phyloP scores from a whole-genome alignment of 805 yeast genomes.

The Saturnispora galanensis region DNA sequence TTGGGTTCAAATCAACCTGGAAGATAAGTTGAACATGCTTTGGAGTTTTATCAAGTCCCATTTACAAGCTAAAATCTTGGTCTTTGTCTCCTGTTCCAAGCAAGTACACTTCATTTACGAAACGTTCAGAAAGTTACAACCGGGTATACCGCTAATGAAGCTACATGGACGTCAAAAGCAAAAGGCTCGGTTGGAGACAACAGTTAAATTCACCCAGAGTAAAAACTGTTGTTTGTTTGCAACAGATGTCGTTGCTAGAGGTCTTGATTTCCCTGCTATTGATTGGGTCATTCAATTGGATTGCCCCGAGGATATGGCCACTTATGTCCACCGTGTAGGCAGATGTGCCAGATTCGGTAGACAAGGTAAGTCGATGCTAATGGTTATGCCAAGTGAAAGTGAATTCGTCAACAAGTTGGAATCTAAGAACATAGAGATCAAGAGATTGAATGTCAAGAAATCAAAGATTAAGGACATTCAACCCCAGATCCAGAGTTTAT shows the following conservation, averaged over 20 bases:
- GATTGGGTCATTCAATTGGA: slow-evolving; percentile 94
- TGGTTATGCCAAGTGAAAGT: slow-evolving; percentile 79
- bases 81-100: slow-evolving; percentile 78
- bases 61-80: slow-evolving; percentile 67
- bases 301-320: slow-evolving; percentile 83
- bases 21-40: slow-evolving; percentile 74
- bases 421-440: slow-evolving; percentile 56
- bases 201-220: slow-evolving; percentile 66
- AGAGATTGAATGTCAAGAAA: slow-evolving; percentile 63
- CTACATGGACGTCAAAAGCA: slow-evolving; percentile 87
- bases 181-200: slow-evolving; percentile 76
- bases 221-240: slow-evolving; percentile 78
- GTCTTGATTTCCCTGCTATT: slow-evolving; percentile 84
- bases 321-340: slow-evolving; percentile 87
- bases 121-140: slow-evolving; percentile 75
- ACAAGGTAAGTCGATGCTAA: slow-evolving; percentile 68
- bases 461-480: slow-evolving; percentile 65
- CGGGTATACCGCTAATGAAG: slow-evolving; percentile 82
- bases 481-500: slow-evolving; percentile 77
- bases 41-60: slow-evolving; percentile 85
- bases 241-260: slow-evolving; percentile 87
- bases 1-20: slow-evolving; percentile 59
- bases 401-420: slow-evolving; percentile 58
- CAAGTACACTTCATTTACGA: slow-evolving; percentile 89
- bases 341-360: slow-evolving; percentile 84